Percentiles rank a stretch among this genome's conserved stretches.
phyloP scores from a whole-genome alignment of 495 filamentous ascomycete species.

The Neurospora sp. region DNA sequence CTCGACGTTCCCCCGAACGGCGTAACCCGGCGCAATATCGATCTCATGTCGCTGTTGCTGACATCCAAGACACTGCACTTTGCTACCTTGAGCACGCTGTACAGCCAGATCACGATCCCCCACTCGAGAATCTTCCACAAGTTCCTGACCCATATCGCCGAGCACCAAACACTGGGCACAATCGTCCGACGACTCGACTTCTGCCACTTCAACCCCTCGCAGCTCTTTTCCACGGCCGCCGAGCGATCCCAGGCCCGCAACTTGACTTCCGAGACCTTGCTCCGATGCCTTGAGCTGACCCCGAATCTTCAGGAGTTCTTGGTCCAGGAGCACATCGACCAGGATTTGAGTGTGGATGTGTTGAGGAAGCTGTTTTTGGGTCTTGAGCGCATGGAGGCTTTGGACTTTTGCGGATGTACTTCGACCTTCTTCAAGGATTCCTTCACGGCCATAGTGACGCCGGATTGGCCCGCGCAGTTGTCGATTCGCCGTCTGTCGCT shows the following conservation, averaged over 20 bases:
- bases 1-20: constrained; percentile 71
- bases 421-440: constrained; percentile 57
- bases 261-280: constrained; percentile 65
- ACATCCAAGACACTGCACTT: constrained; percentile 67
- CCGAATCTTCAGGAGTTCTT: constrained; percentile 74
- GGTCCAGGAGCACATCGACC: constrained; percentile 74
- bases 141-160: constrained; percentile 62
- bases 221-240: constrained; percentile 67
- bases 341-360: constrained; percentile 60
- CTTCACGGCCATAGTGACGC: constrained; percentile 28
- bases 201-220: constrained; percentile 79
- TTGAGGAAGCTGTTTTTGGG: constrained; percentile 66
- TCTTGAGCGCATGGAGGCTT: constrained; percentile 54
- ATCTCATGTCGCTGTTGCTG: constrained; percentile 68
- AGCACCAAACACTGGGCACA: constrained; percentile 62
- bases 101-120: constrained; percentile 75
- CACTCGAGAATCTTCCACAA: constrained; percentile 83
- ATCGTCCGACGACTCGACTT: constrained; percentile 78
- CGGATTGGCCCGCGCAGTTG: constrained; percentile 39
- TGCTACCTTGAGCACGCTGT: constrained; percentile 67
- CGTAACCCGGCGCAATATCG: constrained; percentile 68
- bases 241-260: constrained; percentile 75
- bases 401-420: constrained; percentile 76
- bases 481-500: constrained; percentile 61
- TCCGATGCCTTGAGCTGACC: constrained; percentile 64